phyloP scores from a whole-genome alignment of 192 early-diverging fungal species.

The Backusella morwellensis region DNA sequence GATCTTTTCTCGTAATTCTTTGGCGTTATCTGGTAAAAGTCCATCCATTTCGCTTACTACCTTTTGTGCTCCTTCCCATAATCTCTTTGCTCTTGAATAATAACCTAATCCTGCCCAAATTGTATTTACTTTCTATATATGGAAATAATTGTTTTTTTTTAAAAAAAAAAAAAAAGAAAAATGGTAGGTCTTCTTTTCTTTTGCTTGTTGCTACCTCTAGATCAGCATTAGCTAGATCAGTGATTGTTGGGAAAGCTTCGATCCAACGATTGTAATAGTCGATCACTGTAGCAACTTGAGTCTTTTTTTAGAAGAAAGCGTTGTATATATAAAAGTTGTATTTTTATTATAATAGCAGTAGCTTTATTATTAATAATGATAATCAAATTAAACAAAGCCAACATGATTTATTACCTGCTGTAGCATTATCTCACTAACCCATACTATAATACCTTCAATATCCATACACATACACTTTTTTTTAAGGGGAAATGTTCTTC shows the following conservation, averaged over 20 bases:
- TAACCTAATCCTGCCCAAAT: conserved; percentile 80
- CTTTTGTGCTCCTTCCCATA: conserved; percentile 65
- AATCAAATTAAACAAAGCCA: background rate
- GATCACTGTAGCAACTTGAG: conserved; percentile 70
- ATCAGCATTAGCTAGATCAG: conserved; percentile 59
- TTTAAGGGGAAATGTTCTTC: background rate
- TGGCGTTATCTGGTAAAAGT: conserved; percentile 54
- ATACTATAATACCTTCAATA: conserved; percentile 39
- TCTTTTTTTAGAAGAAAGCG: conserved; percentile 32
- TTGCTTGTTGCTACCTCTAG: conserved; percentile 39
- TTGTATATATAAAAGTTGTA: background rate
- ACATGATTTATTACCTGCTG: conserved; percentile 48
- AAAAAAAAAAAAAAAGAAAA: too few species aligned
- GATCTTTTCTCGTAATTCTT: conserved; percentile 52
- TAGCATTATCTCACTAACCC: conserved; percentile 86
- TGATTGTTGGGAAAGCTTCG: conserved; percentile 67
- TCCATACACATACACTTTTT: background rate
- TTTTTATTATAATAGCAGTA: background rate
- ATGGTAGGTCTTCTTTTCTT: too few species aligned
- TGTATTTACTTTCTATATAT: conserved; percentile 44
- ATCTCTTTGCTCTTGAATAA: conserved; percentile 66
- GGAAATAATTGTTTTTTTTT: background rate
- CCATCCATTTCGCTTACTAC: conserved; percentile 54
- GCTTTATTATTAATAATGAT: background rate
- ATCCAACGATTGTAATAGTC: conserved; percentile 72